Conservation (phyloP, 208 protist genomes). For the Crithidia mellificae region DNA sequence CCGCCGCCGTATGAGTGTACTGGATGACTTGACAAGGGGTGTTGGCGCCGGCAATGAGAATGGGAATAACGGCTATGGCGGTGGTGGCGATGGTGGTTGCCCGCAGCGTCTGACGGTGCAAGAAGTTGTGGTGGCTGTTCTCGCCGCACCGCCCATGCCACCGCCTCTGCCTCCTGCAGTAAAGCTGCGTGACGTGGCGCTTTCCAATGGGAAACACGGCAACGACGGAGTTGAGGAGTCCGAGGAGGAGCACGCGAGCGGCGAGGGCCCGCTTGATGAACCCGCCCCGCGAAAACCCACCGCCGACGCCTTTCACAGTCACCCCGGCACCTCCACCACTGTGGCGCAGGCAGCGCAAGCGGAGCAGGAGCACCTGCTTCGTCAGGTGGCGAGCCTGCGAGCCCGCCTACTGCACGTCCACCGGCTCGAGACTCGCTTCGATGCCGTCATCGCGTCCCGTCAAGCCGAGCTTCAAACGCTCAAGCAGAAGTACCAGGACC, state of each 20-base stretch:
- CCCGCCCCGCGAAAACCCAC: constrained; percentile 20
- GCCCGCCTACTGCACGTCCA: constrained; percentile 18
- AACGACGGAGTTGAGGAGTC: too few relatives aligned
- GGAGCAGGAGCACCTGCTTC: constrained; percentile 9
- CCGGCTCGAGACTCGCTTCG: constrained; percentile 16
- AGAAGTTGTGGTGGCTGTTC: constrained; percentile 12
- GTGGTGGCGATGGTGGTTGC: not conserved
- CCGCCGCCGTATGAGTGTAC: not conserved
- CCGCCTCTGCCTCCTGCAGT: not conserved
- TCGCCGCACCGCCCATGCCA: constrained; percentile 1
- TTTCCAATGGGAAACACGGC: too few relatives aligned
- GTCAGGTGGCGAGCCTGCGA: constrained; percentile 6
- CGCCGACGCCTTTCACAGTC: not conserved
- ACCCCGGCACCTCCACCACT: not conserved
- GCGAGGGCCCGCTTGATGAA: constrained; percentile 15
- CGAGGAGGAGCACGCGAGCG: not conserved
- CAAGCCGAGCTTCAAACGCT: constrained; percentile 22
- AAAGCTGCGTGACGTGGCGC: not conserved
- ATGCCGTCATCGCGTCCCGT: constrained; percentile 21
- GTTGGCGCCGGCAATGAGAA: too few relatives aligned
- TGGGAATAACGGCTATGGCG: too few relatives aligned
- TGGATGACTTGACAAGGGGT: not conserved
- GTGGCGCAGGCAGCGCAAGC: not conserved
- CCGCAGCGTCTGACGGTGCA: constrained; percentile 18
- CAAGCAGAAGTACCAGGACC: constrained; percentile 15